A percentile compares a stretch with the other conserved stretches of the same genome.
Conservation (phyloP, 177 flowering plant species). For the Tripterygium wilfordii region DNA sequence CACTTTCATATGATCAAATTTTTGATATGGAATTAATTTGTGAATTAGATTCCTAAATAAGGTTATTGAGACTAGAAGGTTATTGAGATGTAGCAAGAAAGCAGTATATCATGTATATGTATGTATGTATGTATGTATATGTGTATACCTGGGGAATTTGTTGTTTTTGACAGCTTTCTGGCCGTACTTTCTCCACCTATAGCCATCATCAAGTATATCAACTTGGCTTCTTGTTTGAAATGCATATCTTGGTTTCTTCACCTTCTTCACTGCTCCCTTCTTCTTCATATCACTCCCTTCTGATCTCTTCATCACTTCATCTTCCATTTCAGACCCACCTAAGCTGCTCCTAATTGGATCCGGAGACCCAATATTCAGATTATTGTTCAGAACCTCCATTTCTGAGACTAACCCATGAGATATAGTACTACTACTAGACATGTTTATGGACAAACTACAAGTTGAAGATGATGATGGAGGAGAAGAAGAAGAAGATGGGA, state of each 20-base stretch:
- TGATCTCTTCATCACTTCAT: neutral
- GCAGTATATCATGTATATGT: too few species aligned
- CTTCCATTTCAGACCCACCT: constrained; percentile 9
- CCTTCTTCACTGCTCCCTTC: constrained; percentile 13
- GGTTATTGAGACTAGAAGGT: too few species aligned
- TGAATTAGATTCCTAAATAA: too few species aligned
- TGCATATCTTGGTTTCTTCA: constrained; percentile 17
- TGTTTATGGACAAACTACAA: too few species aligned
- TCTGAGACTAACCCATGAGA: constrained; percentile 7
- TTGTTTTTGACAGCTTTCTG: constrained; percentile 27
- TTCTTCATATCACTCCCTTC: too few species aligned
- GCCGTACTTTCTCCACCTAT: constrained; percentile 33
- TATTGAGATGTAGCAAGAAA: too few species aligned
- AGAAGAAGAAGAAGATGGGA: too few species aligned
- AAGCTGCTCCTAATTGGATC: neutral
- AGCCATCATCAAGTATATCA: constrained; percentile 36
- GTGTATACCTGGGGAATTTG: constrained; percentile 23
- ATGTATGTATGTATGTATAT: too few species aligned
- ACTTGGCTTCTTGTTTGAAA: constrained; percentile 29
- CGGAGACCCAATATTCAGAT: neutral
- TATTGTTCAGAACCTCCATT: constrained; percentile 12
- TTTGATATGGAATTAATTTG: too few species aligned
- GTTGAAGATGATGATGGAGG: too few species aligned
- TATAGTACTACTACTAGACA: too few species aligned
- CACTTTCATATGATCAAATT: too few species aligned